Percentiles rank a stretch among this genome's conserved stretches.
Conservation (phyloP, 2,329 filamentous ascomycete species). For the Penicillium occitanis region DNA sequence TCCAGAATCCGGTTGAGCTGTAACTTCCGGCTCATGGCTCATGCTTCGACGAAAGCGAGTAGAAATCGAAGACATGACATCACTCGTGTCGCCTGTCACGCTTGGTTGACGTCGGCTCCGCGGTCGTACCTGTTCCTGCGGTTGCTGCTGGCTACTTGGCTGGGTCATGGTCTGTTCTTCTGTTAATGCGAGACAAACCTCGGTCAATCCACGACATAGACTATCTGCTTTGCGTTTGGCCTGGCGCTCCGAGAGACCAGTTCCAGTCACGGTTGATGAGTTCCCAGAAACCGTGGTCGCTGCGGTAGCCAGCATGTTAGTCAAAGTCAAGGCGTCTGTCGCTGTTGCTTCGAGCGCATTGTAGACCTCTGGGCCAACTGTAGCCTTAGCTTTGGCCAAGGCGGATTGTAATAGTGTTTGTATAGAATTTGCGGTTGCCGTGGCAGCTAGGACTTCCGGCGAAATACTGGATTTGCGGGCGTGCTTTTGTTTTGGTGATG, state of each 20-base stretch:
- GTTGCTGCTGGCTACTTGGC: slow-evolving; percentile 21
- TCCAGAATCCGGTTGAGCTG: slow-evolving; percentile 26
- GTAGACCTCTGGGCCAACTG: slow-evolving; percentile 71
- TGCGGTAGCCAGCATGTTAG: slow-evolving; percentile 67
- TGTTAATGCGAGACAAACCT: slow-evolving; percentile 81
- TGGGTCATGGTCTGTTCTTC: slow-evolving; percentile 51
- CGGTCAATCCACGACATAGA: slow-evolving; percentile 87
- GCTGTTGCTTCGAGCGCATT: slow-evolving; percentile 77
- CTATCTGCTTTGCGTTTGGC: slow-evolving; percentile 87
- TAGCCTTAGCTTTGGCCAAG: slow-evolving; percentile 70
- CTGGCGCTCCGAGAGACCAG: slow-evolving; percentile 69
- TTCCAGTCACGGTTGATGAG: slow-evolving; percentile 37
- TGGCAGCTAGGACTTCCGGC: slow-evolving; percentile 26
- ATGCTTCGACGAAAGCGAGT: slow-evolving; percentile 37
- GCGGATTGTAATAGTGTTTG: slow-evolving; percentile 81
- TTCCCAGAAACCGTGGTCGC: slow-evolving; percentile 59
- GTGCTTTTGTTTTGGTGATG: slow-evolving; percentile 82
- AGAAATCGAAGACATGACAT: slow-evolving; percentile 30
- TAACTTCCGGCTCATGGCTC: slow-evolving; percentile 42
- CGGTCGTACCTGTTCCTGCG: slow-evolving; percentile 30
- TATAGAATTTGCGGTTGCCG: slow-evolving; percentile 51
- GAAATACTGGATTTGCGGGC: slow-evolving; percentile 50
- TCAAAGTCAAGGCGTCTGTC: slow-evolving; percentile 75
- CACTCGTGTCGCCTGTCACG: slow-evolving; percentile 24
- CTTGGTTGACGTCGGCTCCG: slow-evolving; percentile 21